Evolutionary conservation across 2,329 filamentous ascomycete species (phyloP), one percentile per base, ranked within the genome.

Genomic region (Diaporthe sp.): DNA sequence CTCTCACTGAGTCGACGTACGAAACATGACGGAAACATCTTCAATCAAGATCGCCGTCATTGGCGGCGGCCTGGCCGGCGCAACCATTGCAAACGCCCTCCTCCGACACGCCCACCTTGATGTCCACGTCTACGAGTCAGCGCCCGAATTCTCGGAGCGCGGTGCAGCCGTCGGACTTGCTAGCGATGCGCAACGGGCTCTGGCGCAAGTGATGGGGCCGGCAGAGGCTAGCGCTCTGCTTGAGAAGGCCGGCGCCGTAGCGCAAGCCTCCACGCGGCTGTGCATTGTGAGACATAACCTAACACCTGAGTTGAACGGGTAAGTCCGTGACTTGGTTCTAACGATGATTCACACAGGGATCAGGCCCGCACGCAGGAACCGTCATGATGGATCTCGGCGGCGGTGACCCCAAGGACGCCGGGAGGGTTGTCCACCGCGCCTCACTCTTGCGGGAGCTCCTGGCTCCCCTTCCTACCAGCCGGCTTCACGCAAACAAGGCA

Each of bases 151-250:
- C 57, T 78, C 77, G 1, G 79, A 81, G 51, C 77, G 78, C 3
- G 79, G 80, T 28, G 79, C 79, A 34, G 78, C 78, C 15, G 72
- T 81, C n/a, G 79, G 78, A 15, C 51, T 81, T 3, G 28, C 77
- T 0, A 31, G 34, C 7, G 76, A 79, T 37, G 75, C 75, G 1
- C 76, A 78, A 34, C 15, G 37, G 25, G 79, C 79, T 2, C 70
- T 81, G 5, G 60, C 76, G 10, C 72, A 76, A n/a, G 70, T 78
- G 5, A 4, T 76, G 9, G 75, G 75, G 9, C n/a, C 28, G n/a
- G 17, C 62, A n/a, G 71, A 71, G 46, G 44, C 75, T 12, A 49
- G 3, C 4, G 57, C 58, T 28, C 39, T 79, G 22, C 74, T 80
- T 12, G 70, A 75, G 39, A 73, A 57, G 57, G 76, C 79, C 1